phyloP scores from a whole-genome alignment of 768 basidiomycete genomes.

The Boletellus ananas region DNA sequence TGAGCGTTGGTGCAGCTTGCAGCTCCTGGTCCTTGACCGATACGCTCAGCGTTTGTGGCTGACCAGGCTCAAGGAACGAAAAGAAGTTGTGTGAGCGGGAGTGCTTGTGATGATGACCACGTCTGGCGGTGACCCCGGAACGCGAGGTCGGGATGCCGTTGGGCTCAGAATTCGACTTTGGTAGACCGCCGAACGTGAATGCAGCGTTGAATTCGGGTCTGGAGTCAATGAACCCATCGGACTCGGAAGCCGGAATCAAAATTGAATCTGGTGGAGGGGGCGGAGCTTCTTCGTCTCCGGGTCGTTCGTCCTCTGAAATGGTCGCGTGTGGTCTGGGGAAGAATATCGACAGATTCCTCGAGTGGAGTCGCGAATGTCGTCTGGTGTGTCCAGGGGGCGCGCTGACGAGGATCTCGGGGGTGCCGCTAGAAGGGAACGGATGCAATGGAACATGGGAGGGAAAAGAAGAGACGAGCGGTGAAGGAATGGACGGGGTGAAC shows the following conservation, averaged over 20 bases:
- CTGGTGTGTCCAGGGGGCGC: slow-evolving; percentile 30
- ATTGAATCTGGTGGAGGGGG: slow-evolving; percentile 42
- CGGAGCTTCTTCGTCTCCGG: slow-evolving; percentile 44
- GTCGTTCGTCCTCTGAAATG: slow-evolving; percentile 65
- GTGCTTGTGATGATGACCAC: slow-evolving; percentile 91
- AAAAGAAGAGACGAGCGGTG: slow-evolving; percentile 29
- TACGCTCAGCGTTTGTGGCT: slow-evolving; percentile 1
- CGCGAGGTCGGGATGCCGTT: slow-evolving; percentile 12
- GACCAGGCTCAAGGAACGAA: slow-evolving; percentile 85
- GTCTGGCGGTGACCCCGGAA: slow-evolving; percentile 28
- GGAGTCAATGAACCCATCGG: slow-evolving; percentile 21
- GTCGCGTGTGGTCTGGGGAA: slow-evolving; percentile 70
- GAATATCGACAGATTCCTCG: slow-evolving; percentile 87
- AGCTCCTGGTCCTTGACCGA: slow-evolving; percentile 33
- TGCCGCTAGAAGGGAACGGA: slow-evolving; percentile 20
- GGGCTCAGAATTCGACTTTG: slow-evolving; percentile 27
- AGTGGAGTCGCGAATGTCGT: slow-evolving; percentile 73
- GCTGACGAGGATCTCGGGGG: slow-evolving; percentile 18
- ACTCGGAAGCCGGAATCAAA: slow-evolving; percentile 41
- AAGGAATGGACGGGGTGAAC: slow-evolving; percentile 23
- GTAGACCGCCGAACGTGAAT: slow-evolving; percentile 63
- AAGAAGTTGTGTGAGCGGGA: slow-evolving; percentile 94
- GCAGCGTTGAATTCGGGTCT: slow-evolving; percentile 45
- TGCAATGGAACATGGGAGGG: slow-evolving; percentile 23
- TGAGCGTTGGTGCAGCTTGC: slow-evolving; percentile 56